Evolutionary conservation across 2,329 filamentous ascomycete genomes (phyloP), one percentile per base, ranked within the genome.

Genomic region (Xylariomycetidae sp.): DNA sequence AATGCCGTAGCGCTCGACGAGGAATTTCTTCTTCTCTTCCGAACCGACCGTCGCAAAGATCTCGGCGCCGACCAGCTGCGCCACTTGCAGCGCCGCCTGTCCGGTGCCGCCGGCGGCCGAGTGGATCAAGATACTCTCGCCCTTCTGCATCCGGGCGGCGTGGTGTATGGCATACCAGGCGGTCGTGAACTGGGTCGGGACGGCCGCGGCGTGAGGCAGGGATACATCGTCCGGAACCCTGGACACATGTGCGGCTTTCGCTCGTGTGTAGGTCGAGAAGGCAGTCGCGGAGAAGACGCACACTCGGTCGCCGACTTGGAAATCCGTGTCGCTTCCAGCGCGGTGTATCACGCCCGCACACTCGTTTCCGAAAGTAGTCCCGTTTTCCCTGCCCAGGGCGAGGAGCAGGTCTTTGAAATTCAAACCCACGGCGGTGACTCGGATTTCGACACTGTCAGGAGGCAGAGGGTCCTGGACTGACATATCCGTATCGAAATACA

Each of bases 1-100:
- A 20, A 47, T 39, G 13, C 30, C 34, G 20, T 40, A 45, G 10
- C 23, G 31, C 11, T 29, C 30, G 19, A 25, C 16, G 9, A 49
- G 4, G 5, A 47, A 30, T 4, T 34, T 18, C 4, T 20, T 27
- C 35, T 49, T 47, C 13, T 40, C 37, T 4, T 13, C 9, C 3
- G 40, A 34, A 20, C 44, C 38, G 11, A 38, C 40, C 3, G 46
- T 47, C 7, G 19, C 31, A 18, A 33, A 34, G 11, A 38, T 16
- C 6, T 26, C 28, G 5, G 40, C 40, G 5, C 33, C 33, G 10
- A 29, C 15, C 7, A 25, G 13, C 20, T 37, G 18, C 4, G 33
- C 27, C 5, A 42, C 19, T 15, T 37, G 27, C 15, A 38, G 13
- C 3, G 33, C 33, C 18, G 30, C 16, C 15, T 39, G 36, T 14